Conservation (phyloP, 148 eudicot genomes). For the Camellia japonica region DNA sequence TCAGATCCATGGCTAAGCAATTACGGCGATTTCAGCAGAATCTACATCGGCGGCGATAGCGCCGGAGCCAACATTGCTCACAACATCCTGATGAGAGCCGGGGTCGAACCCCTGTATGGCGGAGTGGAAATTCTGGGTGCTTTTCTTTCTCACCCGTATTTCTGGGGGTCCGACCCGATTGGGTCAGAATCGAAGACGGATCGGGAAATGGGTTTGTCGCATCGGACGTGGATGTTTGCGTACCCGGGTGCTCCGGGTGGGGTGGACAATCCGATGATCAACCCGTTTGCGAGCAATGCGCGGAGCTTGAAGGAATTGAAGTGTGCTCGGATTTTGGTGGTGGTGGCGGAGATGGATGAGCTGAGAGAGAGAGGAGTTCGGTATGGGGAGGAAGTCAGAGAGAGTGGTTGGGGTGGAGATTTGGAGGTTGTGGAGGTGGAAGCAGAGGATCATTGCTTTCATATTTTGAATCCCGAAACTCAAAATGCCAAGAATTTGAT, state of each 20-base stretch:
- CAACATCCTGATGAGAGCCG: constrained; percentile 37
- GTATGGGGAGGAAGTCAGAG: too few species aligned
- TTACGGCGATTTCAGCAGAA: constrained; percentile 29
- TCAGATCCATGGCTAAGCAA: constrained; percentile 36
- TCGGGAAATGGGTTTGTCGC: neutral
- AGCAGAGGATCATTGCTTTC: too few species aligned
- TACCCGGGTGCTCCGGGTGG: constrained; percentile 28
- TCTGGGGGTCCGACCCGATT: constrained; percentile 33
- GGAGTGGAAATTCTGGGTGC: constrained; percentile 28
- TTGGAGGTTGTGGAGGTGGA: too few species aligned
- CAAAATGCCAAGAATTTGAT: too few species aligned
- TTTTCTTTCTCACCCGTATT: constrained; percentile 45
- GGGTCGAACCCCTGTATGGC: constrained; percentile 21
- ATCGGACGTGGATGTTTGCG: constrained; percentile 36
- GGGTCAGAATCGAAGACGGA: constrained; percentile 21
- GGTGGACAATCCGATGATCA: constrained; percentile 31
- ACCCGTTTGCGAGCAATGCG: constrained; percentile 33
- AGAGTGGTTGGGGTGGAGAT: too few species aligned
- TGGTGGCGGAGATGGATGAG: too few species aligned
- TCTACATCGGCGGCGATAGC: constrained; percentile 57
- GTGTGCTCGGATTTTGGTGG: too few species aligned
- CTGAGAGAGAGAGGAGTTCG: too few species aligned
- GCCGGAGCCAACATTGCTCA: constrained; percentile 59
- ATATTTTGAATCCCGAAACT: too few species aligned
- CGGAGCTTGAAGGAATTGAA: constrained; percentile 16